phyloP scores from a whole-genome alignment of 1,139 yeast species.

The Geotrichum fermentans region DNA sequence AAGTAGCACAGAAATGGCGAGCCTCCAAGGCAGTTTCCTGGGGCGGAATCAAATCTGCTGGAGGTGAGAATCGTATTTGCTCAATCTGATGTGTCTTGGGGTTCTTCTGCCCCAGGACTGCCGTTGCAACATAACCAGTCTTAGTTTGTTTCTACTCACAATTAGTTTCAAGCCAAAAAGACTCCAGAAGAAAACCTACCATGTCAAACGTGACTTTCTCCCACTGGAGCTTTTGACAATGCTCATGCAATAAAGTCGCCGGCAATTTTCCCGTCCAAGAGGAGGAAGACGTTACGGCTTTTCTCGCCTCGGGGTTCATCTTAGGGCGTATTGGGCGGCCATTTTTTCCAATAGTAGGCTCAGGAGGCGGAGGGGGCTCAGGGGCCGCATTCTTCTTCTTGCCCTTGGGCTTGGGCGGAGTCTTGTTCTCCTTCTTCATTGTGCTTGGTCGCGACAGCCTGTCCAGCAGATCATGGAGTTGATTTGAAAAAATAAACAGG shows the following conservation, averaged over 20 bases:
- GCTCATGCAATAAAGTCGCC: conserved; percentile 77
- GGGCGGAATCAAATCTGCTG: conserved; percentile 48
- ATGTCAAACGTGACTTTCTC: conserved; percentile 74
- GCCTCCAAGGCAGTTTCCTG: conserved; percentile 85
- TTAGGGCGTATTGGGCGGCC: neutral
- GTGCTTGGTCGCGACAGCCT: neutral
- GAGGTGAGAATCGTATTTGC: conserved; percentile 57
- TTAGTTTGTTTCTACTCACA: conserved; percentile 38
- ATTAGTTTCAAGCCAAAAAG: neutral
- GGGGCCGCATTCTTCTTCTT: conserved; percentile 2
- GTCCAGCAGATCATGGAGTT: too few species aligned
- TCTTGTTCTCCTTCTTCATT: conserved; percentile 6
- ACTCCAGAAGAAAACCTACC: conserved; percentile 36
- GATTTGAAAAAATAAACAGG: neutral
- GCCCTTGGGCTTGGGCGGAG: conserved; percentile 1
- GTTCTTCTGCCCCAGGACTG: conserved; percentile 62
- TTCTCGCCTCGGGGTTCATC: conserved; percentile 22
- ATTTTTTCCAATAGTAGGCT: conserved; percentile 2
- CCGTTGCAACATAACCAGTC: conserved; percentile 58
- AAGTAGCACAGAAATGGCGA: conserved; percentile 84
- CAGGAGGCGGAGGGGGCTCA: conserved; percentile 1
- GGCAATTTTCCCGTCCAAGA: conserved; percentile 96
- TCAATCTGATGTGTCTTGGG: conserved; percentile 74
- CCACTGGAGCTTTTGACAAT: conserved; percentile 88
- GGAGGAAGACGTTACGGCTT: conserved; percentile 48